A percentile compares a stretch with the other conserved stretches of the same genome.
Conservation (phyloP, 345 rosid species). For the Eucalyptus polybractea region DNA sequence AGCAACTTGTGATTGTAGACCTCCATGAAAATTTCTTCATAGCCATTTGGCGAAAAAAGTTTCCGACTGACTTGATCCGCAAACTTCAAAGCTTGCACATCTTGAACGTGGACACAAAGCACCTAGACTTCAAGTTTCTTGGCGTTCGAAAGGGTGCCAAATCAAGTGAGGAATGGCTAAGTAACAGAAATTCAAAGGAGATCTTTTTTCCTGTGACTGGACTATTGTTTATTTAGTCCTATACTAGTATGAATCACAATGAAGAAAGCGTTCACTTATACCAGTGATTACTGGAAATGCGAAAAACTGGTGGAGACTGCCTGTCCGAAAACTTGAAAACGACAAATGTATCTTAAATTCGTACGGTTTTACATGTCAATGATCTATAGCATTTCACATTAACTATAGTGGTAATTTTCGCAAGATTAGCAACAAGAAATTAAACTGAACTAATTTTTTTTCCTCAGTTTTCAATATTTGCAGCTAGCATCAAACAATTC, state of each 20-base stretch:
- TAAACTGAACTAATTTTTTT: neutral
- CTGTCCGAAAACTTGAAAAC: neutral
- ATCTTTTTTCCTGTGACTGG: neutral
- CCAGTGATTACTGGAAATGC: neutral
- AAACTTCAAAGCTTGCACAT: neutral
- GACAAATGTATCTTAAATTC: neutral
- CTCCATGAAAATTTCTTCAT: neutral
- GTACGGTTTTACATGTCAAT: neutral
- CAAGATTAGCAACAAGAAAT: fast-evolving
- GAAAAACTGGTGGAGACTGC: neutral
- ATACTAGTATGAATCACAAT: neutral
- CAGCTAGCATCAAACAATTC: too few relatives aligned
- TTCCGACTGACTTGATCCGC: neutral
- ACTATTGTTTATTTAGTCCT: neutral
- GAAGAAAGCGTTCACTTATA: too few relatives aligned
- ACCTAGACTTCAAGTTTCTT: neutral
- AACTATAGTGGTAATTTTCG: neutral
- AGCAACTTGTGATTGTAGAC: neutral
- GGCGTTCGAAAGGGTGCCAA: neutral
- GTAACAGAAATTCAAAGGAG: neutral
- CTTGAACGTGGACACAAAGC: neutral
- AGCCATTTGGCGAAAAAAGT: neutral
- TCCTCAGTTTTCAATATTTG: too few relatives aligned
- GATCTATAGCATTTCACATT: neutral
- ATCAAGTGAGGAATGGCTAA: neutral